phyloP scores from a whole-genome alignment of 148 eudicot genomes.

The Rhododendron simsii region DNA sequence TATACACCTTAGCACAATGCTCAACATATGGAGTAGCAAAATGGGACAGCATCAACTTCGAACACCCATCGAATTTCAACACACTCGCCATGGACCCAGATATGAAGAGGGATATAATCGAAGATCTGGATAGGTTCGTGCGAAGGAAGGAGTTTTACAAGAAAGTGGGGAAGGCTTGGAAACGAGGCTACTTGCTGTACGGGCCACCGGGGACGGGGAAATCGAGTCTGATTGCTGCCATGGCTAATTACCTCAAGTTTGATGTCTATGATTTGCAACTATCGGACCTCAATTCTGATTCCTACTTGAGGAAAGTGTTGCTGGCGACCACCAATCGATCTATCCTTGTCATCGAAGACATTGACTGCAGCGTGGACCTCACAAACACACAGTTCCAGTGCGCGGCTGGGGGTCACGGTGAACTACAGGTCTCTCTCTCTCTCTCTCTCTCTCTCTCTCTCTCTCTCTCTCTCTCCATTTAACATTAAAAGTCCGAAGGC shows the following conservation, averaged over 20 bases:
- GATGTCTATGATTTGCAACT: conserved; percentile 52
- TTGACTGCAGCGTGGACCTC: conserved; percentile 44
- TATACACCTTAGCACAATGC: neutral
- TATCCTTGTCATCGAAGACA: conserved; percentile 52
- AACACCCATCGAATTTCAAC: conserved; percentile 54
- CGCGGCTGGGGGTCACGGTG: neutral
- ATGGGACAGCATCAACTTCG: conserved; percentile 36
- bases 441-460: neutral
- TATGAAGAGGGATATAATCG: conserved; percentile 24
- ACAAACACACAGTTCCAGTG: neutral
- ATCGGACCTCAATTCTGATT: conserved; percentile 24
- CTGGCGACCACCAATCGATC: conserved; percentile 41
- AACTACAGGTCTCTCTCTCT: neutral
- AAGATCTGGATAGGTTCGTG: conserved; percentile 45
- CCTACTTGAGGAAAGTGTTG: conserved; percentile 36
- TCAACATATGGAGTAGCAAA: neutral
- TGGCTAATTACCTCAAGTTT: conserved; percentile 52
- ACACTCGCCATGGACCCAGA: conserved; percentile 47
- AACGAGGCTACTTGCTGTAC: conserved; percentile 57
- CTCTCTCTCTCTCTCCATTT: neutral
- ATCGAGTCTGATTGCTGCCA: conserved; percentile 59
- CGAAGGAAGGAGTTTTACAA: conserved; percentile 40
- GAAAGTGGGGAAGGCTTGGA: conserved; percentile 62
- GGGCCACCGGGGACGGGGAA: conserved; percentile 67
- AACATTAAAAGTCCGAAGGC: too few species aligned